Evolutionary conservation across 192 early-diverging fungal species (phyloP).

Genomic region (Radiomyces spectabilis): DNA sequence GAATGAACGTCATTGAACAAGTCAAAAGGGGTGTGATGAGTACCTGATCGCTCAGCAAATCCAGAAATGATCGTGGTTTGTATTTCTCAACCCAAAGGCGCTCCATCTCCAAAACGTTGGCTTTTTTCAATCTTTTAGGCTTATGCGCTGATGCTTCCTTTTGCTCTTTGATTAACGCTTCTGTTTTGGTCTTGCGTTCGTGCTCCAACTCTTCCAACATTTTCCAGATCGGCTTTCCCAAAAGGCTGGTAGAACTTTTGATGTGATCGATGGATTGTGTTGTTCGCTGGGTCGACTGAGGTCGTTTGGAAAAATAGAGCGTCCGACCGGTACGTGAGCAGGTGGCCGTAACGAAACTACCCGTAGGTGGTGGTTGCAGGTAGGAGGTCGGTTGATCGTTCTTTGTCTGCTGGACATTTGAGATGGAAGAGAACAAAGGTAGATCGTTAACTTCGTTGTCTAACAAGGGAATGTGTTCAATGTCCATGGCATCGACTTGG

Average conservation of each 20-base stretch:
- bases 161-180: not conserved
- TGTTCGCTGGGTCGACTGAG: constrained; percentile 7
- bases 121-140: not conserved
- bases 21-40: not conserved
- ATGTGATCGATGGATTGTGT: not conserved
- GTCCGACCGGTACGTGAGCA: constrained; percentile 22
- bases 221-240: constrained; percentile 11
- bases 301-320: constrained; percentile 38
- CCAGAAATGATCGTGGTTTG: constrained; percentile 68
- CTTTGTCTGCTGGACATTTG: too few species aligned
- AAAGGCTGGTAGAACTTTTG: constrained; percentile 1
- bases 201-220: constrained; percentile 8
- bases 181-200: constrained; percentile 7
- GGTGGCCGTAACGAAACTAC: constrained; percentile 30
- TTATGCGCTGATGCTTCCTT: not conserved
- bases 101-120: not conserved
- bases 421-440: too few species aligned
- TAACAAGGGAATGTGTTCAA: too few species aligned
- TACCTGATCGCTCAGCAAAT: constrained; percentile 88
- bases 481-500: too few species aligned
- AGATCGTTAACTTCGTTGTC: too few species aligned
- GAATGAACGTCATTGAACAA: too few species aligned
- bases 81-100: constrained; percentile 92
- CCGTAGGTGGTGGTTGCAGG: constrained; percentile 30
- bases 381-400: too few species aligned